These are phyloP conservation scores for Opeltia flavorubescens DNA, from an alignment of 495 filamentous ascomycete genomes.

Conservation along the genomic window DNA sequence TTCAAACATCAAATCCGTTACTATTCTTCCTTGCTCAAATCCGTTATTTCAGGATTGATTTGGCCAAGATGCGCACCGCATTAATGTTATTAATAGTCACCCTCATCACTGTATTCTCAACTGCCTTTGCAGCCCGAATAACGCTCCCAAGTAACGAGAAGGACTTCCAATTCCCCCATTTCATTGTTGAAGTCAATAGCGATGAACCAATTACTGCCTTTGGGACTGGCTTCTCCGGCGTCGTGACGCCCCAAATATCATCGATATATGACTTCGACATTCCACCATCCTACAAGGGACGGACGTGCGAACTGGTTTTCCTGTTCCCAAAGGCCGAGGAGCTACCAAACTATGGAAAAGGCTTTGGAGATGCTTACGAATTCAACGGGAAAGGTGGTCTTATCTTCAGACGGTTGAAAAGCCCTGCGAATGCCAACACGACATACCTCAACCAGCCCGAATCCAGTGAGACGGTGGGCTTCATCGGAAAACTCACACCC, in stretches of 20 bases:
- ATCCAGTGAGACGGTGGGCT: slow-evolving; percentile 30
- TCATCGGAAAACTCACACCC: slow-evolving; percentile 29
- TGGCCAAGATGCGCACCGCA: too few species aligned
- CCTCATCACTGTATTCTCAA: too few species aligned
- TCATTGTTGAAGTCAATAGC: slow-evolving; percentile 51
- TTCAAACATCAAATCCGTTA: too few species aligned
- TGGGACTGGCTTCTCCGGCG: slow-evolving; percentile 39
- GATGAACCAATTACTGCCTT: slow-evolving; percentile 31
- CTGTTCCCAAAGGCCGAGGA: slow-evolving; percentile 41
- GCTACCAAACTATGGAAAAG: slow-evolving; percentile 39
- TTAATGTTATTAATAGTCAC: too few species aligned
- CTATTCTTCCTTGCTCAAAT: too few species aligned
- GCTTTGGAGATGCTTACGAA: slow-evolving; percentile 39
- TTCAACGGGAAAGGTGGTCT: slow-evolving; percentile 44
- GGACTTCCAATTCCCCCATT: slow-evolving; percentile 46
- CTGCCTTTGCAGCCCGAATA: too few species aligned
- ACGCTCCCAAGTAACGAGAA: too few species aligned
- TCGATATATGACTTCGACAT: slow-evolving; percentile 59
- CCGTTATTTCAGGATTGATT: too few species aligned
- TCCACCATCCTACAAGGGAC: slow-evolving; percentile 32
- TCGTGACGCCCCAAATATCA: slow-evolving; percentile 38
- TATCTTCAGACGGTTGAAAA: slow-evolving; percentile 33
- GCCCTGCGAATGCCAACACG: slow-evolving; percentile 27
- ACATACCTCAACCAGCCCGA: slow-evolving; percentile 36
- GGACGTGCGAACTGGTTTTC: slow-evolving; percentile 53